Conservation (phyloP, 129 eudicot genomes). For the Erigeron canadensis region DNA sequence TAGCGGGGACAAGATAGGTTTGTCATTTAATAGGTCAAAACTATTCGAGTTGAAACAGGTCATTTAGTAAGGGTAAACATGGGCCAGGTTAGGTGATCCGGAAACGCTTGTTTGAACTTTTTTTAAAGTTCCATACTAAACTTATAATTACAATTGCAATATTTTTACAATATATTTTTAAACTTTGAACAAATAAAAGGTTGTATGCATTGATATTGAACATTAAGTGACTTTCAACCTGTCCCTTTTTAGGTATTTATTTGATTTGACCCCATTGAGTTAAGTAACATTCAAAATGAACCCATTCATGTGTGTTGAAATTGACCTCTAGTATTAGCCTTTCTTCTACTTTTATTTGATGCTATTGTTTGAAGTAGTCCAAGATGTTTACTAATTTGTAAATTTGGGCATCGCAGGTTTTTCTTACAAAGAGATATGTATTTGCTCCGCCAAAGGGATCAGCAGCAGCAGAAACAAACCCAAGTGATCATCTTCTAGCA, state of each 20-base stretch:
- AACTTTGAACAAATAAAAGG: no score
- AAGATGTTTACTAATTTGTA: background rate
- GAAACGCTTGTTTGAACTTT: no score
- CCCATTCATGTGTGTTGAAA: background rate
- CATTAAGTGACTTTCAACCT: background rate
- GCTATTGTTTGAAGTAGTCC: no score
- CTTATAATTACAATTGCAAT: no score
- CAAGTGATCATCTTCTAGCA: conserved; percentile 85
- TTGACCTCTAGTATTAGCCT: background rate
- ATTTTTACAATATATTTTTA: no score
- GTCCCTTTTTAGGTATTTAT: background rate
- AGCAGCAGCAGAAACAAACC: conserved; percentile 88
- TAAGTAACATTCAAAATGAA: background rate
- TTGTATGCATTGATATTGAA: background rate
- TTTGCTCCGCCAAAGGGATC: conserved; percentile 97
- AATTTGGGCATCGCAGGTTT: conserved; percentile 49
- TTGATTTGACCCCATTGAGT: background rate
- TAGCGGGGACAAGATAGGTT: background rate
- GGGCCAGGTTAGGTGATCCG: no score
- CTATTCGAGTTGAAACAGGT: no score
- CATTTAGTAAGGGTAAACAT: no score
- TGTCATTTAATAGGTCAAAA: background rate
- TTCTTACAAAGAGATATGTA: conserved; percentile 65
- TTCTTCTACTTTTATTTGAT: background rate
- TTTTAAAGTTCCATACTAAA: no score